phyloP scores from a whole-genome alignment of 129 eudicot species.

The Apium graveolens region DNA sequence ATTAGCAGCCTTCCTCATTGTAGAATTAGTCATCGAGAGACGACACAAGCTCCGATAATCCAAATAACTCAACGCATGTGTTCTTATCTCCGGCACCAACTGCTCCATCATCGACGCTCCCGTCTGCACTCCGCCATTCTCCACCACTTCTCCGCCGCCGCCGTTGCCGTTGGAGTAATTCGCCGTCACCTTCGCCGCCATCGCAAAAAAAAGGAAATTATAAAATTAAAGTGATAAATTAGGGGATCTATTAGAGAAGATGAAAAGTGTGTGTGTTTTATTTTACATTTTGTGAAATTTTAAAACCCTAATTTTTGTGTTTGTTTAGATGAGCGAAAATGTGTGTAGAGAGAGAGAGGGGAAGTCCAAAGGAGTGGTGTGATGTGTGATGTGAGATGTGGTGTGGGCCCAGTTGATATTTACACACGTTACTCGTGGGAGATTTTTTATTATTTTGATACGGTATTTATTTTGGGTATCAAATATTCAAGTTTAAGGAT shows the following conservation, averaged over 20 bases:
- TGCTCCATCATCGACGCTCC: constrained; percentile 99
- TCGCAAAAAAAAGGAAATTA: not conserved
- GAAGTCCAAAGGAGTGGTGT: constrained; percentile 5
- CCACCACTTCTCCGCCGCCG: constrained; percentile 29
- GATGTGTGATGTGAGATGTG: not conserved
- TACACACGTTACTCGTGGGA: not conserved
- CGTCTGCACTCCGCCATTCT: constrained; percentile 43
- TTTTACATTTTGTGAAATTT: not conserved
- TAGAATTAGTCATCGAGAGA: constrained; percentile 82
- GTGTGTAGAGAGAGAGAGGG: not conserved
- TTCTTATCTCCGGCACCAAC: constrained; percentile 89
- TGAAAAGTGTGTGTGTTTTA: not conserved
- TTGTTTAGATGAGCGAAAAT: not conserved
- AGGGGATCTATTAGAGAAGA: not conserved
- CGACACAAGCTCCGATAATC: constrained; percentile 88
- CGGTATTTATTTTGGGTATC: not conserved
- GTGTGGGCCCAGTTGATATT: not conserved
- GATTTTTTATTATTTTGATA: no score
- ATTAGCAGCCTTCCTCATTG: constrained; percentile 91
- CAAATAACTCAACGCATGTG: constrained; percentile 89
- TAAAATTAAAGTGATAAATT: not conserved
- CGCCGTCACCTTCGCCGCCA: constrained; percentile 33
- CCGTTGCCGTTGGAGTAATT: constrained; percentile 33
- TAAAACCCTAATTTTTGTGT: not conserved
- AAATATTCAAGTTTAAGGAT: no score